phyloP scores from a whole-genome alignment of 768 basidiomycete species.

The Coprinopsis marcescibilis region DNA sequence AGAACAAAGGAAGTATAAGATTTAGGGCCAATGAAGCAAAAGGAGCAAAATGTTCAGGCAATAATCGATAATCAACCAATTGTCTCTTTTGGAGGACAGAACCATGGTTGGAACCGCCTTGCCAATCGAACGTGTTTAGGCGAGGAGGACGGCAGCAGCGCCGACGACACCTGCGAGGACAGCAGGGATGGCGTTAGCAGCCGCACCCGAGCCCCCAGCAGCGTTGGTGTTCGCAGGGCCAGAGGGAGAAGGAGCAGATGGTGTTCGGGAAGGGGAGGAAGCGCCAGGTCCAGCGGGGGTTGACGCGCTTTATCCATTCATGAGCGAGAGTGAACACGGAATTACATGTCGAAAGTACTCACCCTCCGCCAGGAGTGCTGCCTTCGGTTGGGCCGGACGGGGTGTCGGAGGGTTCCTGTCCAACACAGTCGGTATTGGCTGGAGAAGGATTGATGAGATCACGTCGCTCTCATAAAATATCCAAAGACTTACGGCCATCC shows the following conservation, averaged over 20 bases:
- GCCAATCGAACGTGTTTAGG: neutral
- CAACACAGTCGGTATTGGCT: conserved; percentile 34
- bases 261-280: conserved; percentile 11
- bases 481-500: conserved; percentile 40
- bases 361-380: conserved; percentile 12
- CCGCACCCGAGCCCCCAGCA: neutral
- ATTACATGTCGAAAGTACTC: conserved; percentile 9
- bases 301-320: conserved; percentile 5
- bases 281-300: conserved; percentile 12
- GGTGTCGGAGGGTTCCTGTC: conserved; percentile 15
- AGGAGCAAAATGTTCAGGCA: too few species aligned
- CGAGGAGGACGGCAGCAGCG: conserved; percentile 2
- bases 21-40: too few species aligned
- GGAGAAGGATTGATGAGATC: conserved; percentile 8
- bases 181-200: conserved; percentile 4
- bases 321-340: neutral
- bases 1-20: too few species aligned
- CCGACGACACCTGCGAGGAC: conserved; percentile 2
- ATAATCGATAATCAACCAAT: too few species aligned
- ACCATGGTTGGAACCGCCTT: too few species aligned
- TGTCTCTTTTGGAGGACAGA: too few species aligned
- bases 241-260: conserved; percentile 5
- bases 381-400: conserved; percentile 15
- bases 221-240: neutral
- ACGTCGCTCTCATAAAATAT: neutral